Evolutionary conservation across 148 eudicot species (phyloP), one percentile per base, ranked within the genome.

Genomic region (Diospyros kaki): DNA sequence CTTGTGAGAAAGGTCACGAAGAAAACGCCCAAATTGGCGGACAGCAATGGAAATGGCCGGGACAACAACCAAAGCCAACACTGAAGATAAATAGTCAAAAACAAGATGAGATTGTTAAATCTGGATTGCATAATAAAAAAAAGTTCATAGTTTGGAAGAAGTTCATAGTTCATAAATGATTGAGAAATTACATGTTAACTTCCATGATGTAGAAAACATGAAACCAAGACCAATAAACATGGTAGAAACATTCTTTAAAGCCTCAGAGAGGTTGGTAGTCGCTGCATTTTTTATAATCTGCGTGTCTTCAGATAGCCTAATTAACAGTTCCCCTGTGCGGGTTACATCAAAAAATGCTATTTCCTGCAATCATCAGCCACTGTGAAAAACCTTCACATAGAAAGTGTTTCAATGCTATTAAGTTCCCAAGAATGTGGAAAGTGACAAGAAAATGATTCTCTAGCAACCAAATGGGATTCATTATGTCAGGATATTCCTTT

Each of bases 211-310:
- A 72, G 90, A 75, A 79, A 89, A 85, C 98, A 93, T 93, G 77
- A 91, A 93, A 3, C 83, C 90, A 77, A 93, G 89, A 41, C 98
- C 98, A 76, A 93, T 89, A 81, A 79, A 69, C 18, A 85, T 91
- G 73, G 94, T 93, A 40, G 97, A 77, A 40, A 93, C 79, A 82
- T 91, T 93, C 71, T 90, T 80, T 69, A 93, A 77, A 43, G 94
- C 94, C 84, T 93, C 97, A 58, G 98, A 93, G 73, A 93, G 94
- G 77, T 93, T 93, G 40, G 97, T 88, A 8, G 97, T 93, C 59
- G 98, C 98, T 71, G 98, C 98, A 83, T 88, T 91, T 73, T 93
- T 93, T 58, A 93, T 93, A 55, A 93, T 89, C 76, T 93, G 98
- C 18, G 98, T 93, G 77, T 93, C 98, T 81, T 93, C 98, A 67